A percentile compares a stretch with the other conserved stretches of the same genome.
These are phyloP conservation scores for Wickerhamomyces chambardii DNA, from an alignment of 805 yeast genomes.

Conservation along the genomic window DNA sequence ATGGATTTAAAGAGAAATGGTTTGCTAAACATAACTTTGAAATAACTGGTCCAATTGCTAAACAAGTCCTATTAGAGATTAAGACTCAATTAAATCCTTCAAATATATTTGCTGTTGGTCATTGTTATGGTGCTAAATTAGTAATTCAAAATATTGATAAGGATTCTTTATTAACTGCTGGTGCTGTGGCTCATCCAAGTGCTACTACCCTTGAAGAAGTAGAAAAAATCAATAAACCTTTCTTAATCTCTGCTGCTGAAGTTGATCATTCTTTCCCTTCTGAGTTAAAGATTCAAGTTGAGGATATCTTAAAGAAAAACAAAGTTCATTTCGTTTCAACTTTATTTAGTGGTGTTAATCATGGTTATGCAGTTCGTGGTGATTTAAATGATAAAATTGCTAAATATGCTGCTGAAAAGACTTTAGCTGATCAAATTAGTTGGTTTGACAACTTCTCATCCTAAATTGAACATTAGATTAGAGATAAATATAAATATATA, in stretches of 20 bases:
- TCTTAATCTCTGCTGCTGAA: conserved; percentile 65
- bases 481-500: no score
- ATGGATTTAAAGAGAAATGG: conserved; percentile 34
- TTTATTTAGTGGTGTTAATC: conserved; percentile 49
- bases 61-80: conserved; percentile 32
- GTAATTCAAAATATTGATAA: conserved; percentile 36
- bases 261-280: conserved; percentile 47
- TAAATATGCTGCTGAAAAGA: conserved; percentile 55
- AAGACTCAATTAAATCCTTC: conserved; percentile 33
- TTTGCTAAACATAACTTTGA: conserved; percentile 34
- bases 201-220: conserved; percentile 55
- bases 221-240: conserved; percentile 44
- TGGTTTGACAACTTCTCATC: not conserved
- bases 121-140: conserved; percentile 75
- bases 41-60: conserved; percentile 32
- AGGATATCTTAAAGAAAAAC: conserved; percentile 40
- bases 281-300: conserved; percentile 52
- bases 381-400: conserved; percentile 45
- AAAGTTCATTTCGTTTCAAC: conserved; percentile 46
- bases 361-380: conserved; percentile 75
- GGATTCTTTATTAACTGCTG: conserved; percentile 33
- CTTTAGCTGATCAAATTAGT: conserved; percentile 25
- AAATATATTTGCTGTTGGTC: conserved; percentile 50
- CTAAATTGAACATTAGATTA: no score
- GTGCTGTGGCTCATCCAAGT: conserved; percentile 76